Base-by-base conservation (phyloP, 2,329 filamentous ascomycete genomes). In the Fusarium sp. region DNA sequence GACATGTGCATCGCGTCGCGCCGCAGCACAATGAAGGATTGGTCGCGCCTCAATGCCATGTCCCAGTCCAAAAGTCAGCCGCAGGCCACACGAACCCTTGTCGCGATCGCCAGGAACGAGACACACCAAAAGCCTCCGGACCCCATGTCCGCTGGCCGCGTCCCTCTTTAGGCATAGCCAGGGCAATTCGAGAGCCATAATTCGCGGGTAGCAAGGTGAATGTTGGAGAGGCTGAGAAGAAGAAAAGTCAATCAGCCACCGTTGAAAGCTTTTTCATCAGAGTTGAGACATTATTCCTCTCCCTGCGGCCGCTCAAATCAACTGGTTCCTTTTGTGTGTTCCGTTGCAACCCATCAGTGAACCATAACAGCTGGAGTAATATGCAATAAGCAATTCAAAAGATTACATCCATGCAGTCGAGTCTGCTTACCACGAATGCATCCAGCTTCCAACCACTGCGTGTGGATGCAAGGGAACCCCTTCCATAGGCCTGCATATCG, bases 21-120 rank as follows among this genome's bases (percentile, higher is more conserved):
- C 49, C 18, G 30, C 37, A 64, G 58, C 42, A 28, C 23, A 50
- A 37, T 19, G 16, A 7, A 21, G 52, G 52, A 57, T 60, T 42
- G 32, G 49, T 19, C 56, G 44, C 40, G 40, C 62, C 59, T 46
- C 40, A 40, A 60, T 46, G 40, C 59, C 46, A 60, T 70, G 57
- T 57, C 60, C 56, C 47, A 40, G 52, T 30, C 33, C 67, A 19
- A 58, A 54, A 73, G 58, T 60, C 63, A 73, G 56, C 63, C 64
- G 57, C 60, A 72, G 49, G 42, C 61, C 61, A n/a, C 53, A 40
- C 25, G 43, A 47, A 74, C 69, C 76, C 73, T 67, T 69, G 76
- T 71, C 66, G 32, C 60, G 76, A 78, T 78, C 76, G 71, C 75
- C 76, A 78, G 76, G 76, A 77, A 78, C 76, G 69, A 60, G 64